These are phyloP conservation scores for Solanum piurae DNA, from an alignment of 257 asterid genomes.

Conservation along the genomic window DNA sequence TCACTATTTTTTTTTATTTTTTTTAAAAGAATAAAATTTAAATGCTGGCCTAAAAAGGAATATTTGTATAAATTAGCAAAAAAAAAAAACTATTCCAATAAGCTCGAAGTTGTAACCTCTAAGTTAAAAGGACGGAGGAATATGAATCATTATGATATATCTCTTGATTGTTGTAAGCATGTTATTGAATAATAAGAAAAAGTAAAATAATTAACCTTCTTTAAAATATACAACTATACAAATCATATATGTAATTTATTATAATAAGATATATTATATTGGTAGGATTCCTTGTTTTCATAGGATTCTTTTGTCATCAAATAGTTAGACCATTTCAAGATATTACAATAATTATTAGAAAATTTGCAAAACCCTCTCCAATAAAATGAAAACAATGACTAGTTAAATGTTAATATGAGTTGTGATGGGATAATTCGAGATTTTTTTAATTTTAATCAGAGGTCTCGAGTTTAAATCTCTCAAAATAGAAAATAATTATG, in stretches of 20 bases:
- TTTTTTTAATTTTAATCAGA: rapidly evolving
- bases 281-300: neutral
- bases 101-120: rapidly evolving
- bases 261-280: neutral
- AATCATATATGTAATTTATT: neutral
- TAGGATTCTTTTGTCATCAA: neutral
- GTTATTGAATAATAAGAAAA: neutral
- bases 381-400: neutral
- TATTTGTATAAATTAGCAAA: rapidly evolving
- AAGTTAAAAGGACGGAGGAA: neutral
- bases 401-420: neutral
- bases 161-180: neutral
- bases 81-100: rapidly evolving
- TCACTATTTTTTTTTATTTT: neutral
- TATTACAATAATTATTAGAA: neutral
- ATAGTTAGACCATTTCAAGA: neutral
- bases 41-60: neutral
- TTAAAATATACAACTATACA: neutral
- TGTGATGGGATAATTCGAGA: rapidly evolving
- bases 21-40: neutral
- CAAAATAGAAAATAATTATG: neutral
- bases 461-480: rapidly evolving
- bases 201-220: neutral
- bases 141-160: neutral
- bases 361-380: neutral